Evolutionary conservation across 495 filamentous ascomycete genomes (phyloP).

Genomic region (Penicillium simplicissimum): DNA sequence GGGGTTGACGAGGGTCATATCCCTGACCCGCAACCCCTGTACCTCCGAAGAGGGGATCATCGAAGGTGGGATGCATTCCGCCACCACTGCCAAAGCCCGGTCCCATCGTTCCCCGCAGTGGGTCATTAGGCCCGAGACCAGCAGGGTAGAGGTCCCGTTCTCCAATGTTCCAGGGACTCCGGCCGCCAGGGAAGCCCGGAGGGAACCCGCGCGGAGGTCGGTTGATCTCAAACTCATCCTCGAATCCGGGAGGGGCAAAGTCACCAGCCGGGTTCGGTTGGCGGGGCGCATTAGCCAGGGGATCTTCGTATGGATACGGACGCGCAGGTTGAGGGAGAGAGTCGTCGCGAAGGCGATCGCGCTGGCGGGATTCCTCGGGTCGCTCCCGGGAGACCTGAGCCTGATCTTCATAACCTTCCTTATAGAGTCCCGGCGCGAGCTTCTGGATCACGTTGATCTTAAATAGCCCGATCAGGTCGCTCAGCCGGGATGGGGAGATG

Average conservation of each 20-base stretch:
- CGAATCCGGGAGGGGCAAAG: slow-evolving; percentile 85
- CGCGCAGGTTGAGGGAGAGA: slow-evolving; percentile 57
- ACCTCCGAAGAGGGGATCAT: slow-evolving; percentile 86
- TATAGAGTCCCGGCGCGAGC: slow-evolving; percentile 69
- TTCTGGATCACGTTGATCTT: slow-evolving; percentile 80
- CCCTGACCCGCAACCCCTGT: slow-evolving; percentile 44
- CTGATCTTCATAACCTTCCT: slow-evolving; percentile 71
- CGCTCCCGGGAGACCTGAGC: slow-evolving; percentile 29
- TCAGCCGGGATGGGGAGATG: slow-evolving; percentile 66
- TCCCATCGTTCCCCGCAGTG: slow-evolving; percentile 64
- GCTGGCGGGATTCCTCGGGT: slow-evolving; percentile 37
- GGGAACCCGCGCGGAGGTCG: slow-evolving; percentile 58
- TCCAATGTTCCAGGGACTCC: slow-evolving; percentile 67
- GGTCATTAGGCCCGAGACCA: slow-evolving; percentile 83
- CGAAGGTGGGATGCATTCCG: slow-evolving; percentile 95
- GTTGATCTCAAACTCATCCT: slow-evolving; percentile 88
- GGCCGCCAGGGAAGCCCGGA: slow-evolving; percentile 44
- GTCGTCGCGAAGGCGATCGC: slow-evolving; percentile 55
- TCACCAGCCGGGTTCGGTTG: slow-evolving; percentile 71
- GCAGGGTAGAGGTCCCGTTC: slow-evolving; percentile 85
- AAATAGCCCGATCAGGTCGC: slow-evolving; percentile 65
- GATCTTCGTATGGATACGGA: slow-evolving; percentile 68
- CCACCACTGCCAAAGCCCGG: slow-evolving; percentile 56
- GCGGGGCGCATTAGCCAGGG: slow-evolving; percentile 61
- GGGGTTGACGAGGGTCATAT: slow-evolving; percentile 49